Base-by-base conservation (phyloP, 148 eudicot genomes). In the Cornus kousa region DNA sequence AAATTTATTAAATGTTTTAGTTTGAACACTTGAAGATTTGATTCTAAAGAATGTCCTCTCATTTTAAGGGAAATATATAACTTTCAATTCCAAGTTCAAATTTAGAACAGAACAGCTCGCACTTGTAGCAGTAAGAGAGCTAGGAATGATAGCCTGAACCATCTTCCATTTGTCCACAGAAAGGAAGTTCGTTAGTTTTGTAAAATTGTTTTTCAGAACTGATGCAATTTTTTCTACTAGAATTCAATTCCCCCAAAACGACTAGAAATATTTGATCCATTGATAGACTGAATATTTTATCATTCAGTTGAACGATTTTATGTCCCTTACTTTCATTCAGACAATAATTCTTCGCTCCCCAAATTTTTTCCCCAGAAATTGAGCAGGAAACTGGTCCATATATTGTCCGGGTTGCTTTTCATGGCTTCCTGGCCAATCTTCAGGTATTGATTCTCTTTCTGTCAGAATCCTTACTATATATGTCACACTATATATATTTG, bases 371-470 rank as follows among this genome's bases (percentile, higher is more conserved):
- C 50, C 72, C 94, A 95, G 99, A 88, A 75, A 28, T 82, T 95
- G 83, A 95, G 99, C 91, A 89, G 99, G 84, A 95, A 95, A 84
- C 82, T 95, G 80, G 99, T 95, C 24, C 99, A 95, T 80, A 89
- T 95, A 77, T 62, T 95, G 39, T 95, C 99, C 39, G 98, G 99
- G 59, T 80, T 95, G 88, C 91, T 93, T 67, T 95, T 90, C 87
- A 86, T 95, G 89, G 97, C 88, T 31, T 87, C 91, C 39, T 95
- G 99, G 99, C 97, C 99, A 68, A 89, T 93, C 57, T 95, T 90
- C 82, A 95, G 99, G 99, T 95, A 86, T 78, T 55, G 2, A 7
- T 39, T 28, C 72, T 64, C 23, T 20, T 46, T 73, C 12, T 33
- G 28, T 22, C 37, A 12, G 16, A 23, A 35, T 71, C 3, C 37